phyloP scores from a whole-genome alignment of 352 stramenopile genomes.

The Phytopythium boreale region DNA sequence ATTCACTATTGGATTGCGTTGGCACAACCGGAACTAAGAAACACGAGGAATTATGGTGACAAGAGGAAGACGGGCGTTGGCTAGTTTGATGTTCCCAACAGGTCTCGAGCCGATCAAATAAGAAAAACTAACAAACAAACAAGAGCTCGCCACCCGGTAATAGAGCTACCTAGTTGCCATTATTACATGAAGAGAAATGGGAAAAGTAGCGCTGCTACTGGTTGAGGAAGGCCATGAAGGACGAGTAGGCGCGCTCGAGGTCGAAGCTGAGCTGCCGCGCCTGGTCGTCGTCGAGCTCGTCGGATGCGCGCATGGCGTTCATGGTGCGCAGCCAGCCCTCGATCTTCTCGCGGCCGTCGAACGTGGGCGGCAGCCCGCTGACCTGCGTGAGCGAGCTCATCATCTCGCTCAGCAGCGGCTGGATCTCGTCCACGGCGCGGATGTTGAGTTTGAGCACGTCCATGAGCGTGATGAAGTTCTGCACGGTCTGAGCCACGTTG shows the following conservation, averaged over 20 bases:
- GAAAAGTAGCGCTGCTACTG: slow-evolving; percentile 29
- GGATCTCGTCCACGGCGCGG: slow-evolving; percentile 96
- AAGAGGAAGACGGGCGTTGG: no score
- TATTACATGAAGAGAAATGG: not conserved
- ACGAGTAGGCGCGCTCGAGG: slow-evolving; percentile 94
- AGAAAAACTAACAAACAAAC: not conserved
- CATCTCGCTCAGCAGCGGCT: slow-evolving; percentile 95
- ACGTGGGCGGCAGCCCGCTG: slow-evolving; percentile 92
- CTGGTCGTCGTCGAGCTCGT: slow-evolving; percentile 95
- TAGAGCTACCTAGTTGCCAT: not conserved
- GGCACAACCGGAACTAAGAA: not conserved
- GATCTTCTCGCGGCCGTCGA: slow-evolving; percentile 92
- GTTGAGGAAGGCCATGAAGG: slow-evolving; percentile 91
- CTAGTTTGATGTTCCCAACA: no score
- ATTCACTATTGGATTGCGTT: not conserved
- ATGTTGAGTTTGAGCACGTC: slow-evolving; percentile 98
- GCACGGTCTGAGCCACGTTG: slow-evolving; percentile 93
- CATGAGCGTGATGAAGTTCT: slow-evolving; percentile 99
- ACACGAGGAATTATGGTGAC: not conserved
- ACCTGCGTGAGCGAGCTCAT: slow-evolving; percentile 94
- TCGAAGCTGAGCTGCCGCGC: slow-evolving; percentile 94
- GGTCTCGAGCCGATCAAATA: no score
- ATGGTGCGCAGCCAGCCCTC: slow-evolving; percentile 95
- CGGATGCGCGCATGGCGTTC: slow-evolving; percentile 95
- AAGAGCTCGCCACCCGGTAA: not conserved